A percentile compares a stretch with the other conserved stretches of the same genome.
phyloP scores from a whole-genome alignment of 1,284 basidiomycete species.

The Trichosporon faecale region DNA sequence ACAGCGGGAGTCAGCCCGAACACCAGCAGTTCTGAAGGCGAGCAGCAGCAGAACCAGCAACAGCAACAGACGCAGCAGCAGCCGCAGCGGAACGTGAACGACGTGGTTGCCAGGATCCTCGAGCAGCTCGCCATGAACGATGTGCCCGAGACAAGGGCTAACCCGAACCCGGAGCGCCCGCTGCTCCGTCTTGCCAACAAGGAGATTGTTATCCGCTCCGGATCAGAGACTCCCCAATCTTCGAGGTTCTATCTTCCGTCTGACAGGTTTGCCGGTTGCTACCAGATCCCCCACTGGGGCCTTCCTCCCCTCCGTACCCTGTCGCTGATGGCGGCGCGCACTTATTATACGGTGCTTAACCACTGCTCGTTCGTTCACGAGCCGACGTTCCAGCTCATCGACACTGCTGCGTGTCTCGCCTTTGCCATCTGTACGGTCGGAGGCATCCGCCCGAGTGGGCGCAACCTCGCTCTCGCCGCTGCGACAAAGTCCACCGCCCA shows the following conservation, averaged over 20 bases:
- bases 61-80: conserved; percentile 11
- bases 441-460: conserved; percentile 33
- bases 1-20: neutral
- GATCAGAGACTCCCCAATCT: conserved; percentile 19
- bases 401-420: conserved; percentile 50
- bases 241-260: conserved; percentile 42
- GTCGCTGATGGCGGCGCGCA: conserved; percentile 51
- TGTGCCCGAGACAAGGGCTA: conserved; percentile 40
- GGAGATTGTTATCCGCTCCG: conserved; percentile 18
- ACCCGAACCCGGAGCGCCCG: conserved; percentile 49
- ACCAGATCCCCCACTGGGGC: conserved; percentile 54
- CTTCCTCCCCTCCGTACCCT: conserved; percentile 51
- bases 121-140: conserved; percentile 44
- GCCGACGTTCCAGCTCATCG: conserved; percentile 52
- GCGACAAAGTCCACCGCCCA: conserved; percentile 1
- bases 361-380: conserved; percentile 53
- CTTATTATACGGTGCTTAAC: conserved; percentile 51
- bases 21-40: neutral
- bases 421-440: conserved; percentile 55
- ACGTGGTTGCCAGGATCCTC: conserved; percentile 34
- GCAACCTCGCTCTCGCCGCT: conserved; percentile 11
- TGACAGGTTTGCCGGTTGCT: conserved; percentile 52
- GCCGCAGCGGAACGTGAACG: conserved; percentile 15
- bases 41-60: conserved; percentile 9
- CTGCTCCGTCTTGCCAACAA: conserved; percentile 39